Conservation (phyloP, 441 rosid species). For the Daphne laureola region DNA sequence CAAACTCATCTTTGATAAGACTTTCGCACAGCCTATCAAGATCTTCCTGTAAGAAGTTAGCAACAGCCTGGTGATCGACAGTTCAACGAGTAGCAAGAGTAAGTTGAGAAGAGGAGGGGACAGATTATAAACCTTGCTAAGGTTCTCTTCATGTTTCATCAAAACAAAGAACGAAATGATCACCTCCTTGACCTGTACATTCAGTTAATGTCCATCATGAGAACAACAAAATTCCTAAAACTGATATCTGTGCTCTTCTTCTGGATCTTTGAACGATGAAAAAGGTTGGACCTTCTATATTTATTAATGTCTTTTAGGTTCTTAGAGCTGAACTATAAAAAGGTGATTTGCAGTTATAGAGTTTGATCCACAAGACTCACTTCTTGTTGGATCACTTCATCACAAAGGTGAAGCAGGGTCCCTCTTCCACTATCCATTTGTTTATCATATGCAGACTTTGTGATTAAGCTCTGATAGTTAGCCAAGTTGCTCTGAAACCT, state of each 20-base stretch:
- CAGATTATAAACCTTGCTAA: constrained; percentile 19
- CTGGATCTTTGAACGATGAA: too few species aligned
- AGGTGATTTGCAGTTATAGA: not conserved
- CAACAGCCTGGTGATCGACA: constrained; percentile 1
- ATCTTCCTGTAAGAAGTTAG: constrained; percentile 22
- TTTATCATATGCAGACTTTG: constrained; percentile 55
- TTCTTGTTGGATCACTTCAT: constrained; percentile 79
- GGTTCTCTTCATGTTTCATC: constrained; percentile 35
- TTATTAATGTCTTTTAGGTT: too few species aligned
- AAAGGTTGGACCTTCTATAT: too few species aligned
- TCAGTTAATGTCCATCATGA: constrained; percentile 1
- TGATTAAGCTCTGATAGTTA: constrained; percentile 47
- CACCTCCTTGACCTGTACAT: constrained; percentile 48
- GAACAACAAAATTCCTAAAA: not conserved
- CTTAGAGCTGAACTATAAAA: too few species aligned
- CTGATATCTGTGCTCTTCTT: not conserved
- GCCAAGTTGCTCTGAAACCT: constrained; percentile 51
- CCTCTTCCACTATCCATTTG: constrained; percentile 82
- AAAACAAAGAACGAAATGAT: constrained; percentile 42
- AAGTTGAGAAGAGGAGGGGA: not conserved
- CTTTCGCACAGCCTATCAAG: too few species aligned
- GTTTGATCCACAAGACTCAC: constrained; percentile 22
- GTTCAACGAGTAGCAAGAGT: not conserved
- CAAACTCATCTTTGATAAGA: too few species aligned
- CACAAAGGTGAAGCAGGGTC: constrained; percentile 79